A percentile compares a stretch with the other conserved stretches of the same genome.
Evolutionary conservation across 768 basidiomycete genomes (phyloP).

Genomic region (Chlorophyllum brunneum): DNA sequence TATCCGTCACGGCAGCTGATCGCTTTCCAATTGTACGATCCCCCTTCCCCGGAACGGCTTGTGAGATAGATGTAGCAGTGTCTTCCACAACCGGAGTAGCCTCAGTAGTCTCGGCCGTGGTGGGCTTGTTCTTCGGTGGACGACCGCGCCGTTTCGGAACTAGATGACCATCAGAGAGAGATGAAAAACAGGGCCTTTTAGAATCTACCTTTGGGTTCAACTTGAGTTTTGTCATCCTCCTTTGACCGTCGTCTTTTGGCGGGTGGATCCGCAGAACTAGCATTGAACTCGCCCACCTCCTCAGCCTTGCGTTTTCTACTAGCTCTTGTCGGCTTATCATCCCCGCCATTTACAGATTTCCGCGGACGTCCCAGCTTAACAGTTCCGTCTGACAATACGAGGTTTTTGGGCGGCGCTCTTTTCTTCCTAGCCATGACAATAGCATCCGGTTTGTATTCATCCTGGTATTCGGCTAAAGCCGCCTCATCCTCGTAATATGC

Average conservation of each 20-base stretch:
- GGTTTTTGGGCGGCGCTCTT: constrained; percentile 38
- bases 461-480: constrained; percentile 43
- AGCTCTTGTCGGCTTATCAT: not conserved
- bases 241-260: not conserved
- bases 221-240: constrained; percentile 1
- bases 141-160: constrained; percentile 38
- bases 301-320: constrained; percentile 3
- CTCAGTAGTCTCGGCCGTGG: not conserved
- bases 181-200: too few species aligned
- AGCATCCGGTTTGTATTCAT: constrained; percentile 36
- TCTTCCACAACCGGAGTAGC: not conserved
- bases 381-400: constrained; percentile 44
- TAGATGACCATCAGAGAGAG: not conserved
- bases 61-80: not conserved
- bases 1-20: not conserved
- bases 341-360: constrained; percentile 26
- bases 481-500: constrained; percentile 52
- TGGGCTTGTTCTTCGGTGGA: constrained; percentile 21
- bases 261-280: not conserved
- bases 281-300: not conserved
- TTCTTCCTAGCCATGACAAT: constrained; percentile 19
- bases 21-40: not conserved
- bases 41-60: not conserved
- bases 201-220: not conserved
- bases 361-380: constrained; percentile 59